Base-by-base conservation (phyloP, 2,329 filamentous ascomycete genomes). In the Aspergillus oerlinghausenensis region DNA sequence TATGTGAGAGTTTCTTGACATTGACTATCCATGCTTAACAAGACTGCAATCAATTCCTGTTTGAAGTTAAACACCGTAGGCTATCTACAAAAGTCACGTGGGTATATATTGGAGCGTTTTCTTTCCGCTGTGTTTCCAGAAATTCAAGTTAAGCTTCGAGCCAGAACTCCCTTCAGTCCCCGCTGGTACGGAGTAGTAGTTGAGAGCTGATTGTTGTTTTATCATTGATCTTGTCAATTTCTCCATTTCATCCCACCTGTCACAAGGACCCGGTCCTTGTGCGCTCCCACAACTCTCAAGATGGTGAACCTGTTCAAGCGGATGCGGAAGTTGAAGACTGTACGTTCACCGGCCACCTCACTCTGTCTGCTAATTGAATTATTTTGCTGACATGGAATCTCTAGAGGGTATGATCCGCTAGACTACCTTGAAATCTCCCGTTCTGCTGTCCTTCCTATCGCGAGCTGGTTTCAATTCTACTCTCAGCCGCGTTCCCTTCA, bases 241-340 rank as follows among this genome's bases (percentile, higher is more conserved):
- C n/a, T 47, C 9, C 11, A 6, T 23, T 19, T 26, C 5, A 38
- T 17, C 6, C 25, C 3, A 35, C 11, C 26, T 28, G 32, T 35
- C 49, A 23, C 43, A 38, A 52, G 45, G 38, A 14, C 6, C 17
- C 14, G 28, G 35, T 54, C 32, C 51, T 43, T 48, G 42, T 51
- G 51, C 49, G 42, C 51, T 47, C 55, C 43, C 35, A 57, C 42
- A 54, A 51, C 55, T 55, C 60, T 61, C 66, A 73, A 50, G 58
- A 80, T 79, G 77, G 76, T 79, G 59, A 79, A 78, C 65, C 60
- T 80, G 49, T 68, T 75, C 61, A 84, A 85, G 76, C 87, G 90
- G 67, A 86, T 91, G 83, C 85, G 87, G 72, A 85, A 85, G 75
- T 79, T 95, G 71, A 86, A 85, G 73, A 80, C 83, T 74, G 89